These are phyloP conservation scores for Bipolaris gigantea DNA, from an alignment of 2,329 filamentous ascomycete genomes.

Conservation along the genomic window DNA sequence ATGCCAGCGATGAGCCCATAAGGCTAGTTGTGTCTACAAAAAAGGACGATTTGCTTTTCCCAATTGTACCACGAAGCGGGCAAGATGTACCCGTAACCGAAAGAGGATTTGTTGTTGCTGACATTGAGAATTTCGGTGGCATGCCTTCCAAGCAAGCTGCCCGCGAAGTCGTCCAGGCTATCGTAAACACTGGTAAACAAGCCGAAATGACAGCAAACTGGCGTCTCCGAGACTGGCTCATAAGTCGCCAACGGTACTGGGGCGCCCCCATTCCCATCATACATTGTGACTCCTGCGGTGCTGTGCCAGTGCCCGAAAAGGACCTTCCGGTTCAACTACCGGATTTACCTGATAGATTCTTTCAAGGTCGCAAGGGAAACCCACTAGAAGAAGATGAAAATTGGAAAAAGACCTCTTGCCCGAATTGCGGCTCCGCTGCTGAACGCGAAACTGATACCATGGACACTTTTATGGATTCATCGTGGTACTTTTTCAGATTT, in stretches of 20 bases:
- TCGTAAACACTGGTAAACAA: constrained; percentile 55
- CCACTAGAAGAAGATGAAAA: constrained; percentile 71
- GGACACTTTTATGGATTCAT: constrained; percentile 95
- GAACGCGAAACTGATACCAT: constrained; percentile 90
- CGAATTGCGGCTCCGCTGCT: constrained; percentile 69
- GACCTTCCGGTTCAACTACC: constrained; percentile 79
- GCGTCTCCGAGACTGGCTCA: constrained; percentile 85
- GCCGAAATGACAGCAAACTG: constrained; percentile 70
- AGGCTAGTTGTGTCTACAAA: constrained; percentile 55
- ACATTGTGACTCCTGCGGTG: constrained; percentile 75
- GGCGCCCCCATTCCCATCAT: constrained; percentile 87
- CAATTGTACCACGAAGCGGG: constrained; percentile 36
- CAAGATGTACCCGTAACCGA: constrained; percentile 61
- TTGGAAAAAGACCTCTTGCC: constrained; percentile 77
- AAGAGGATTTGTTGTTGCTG: constrained; percentile 67
- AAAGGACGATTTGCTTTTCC: constrained; percentile 6
- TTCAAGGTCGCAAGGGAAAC: constrained; percentile 71
- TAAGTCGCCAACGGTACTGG: constrained; percentile 93
- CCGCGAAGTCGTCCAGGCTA: constrained; percentile 57
- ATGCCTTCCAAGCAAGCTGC: constrained; percentile 66
- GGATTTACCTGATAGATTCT: constrained; percentile 67
- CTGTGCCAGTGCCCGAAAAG: constrained; percentile 74
- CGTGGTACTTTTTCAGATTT: constrained; percentile 89
- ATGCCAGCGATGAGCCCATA: constrained; percentile 63
- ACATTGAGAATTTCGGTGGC: constrained; percentile 67